A percentile compares a stretch with the other conserved stretches of the same genome.
Conservation (phyloP, 148 eudicot genomes). For the Simmondsia chinensis region DNA sequence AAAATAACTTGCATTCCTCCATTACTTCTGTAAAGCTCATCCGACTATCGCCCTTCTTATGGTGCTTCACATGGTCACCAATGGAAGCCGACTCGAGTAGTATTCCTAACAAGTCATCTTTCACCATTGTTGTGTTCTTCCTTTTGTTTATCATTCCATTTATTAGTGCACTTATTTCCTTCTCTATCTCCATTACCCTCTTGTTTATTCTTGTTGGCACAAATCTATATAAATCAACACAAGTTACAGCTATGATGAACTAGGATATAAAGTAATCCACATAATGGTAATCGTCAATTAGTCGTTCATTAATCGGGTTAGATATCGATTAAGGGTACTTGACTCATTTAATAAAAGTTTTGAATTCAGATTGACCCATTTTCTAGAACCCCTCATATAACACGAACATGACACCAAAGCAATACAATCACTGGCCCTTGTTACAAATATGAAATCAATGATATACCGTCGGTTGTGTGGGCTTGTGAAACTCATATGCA, state of each 20-base stretch:
- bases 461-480: too few species aligned
- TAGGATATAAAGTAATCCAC: too few species aligned
- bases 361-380: too few species aligned
- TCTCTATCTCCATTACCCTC: constrained; percentile 17
- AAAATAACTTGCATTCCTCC: constrained; percentile 44
- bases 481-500: too few species aligned
- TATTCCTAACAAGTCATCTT: constrained; percentile 26
- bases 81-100: constrained; percentile 20
- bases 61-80: background rate
- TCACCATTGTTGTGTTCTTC: constrained; percentile 12
- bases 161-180: constrained; percentile 19
- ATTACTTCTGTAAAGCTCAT: constrained; percentile 30
- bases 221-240: constrained; percentile 7
- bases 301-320: too few species aligned
- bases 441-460: too few species aligned
- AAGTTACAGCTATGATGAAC: background rate
- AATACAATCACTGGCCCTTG: too few species aligned
- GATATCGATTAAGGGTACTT: too few species aligned
- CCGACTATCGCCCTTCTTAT: constrained; percentile 1
- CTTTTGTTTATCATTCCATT: constrained; percentile 17
- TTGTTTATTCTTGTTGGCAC: constrained; percentile 26
- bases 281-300: too few species aligned
- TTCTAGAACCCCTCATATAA: too few species aligned
- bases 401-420: too few species aligned
- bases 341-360: too few species aligned